Base-by-base conservation (phyloP, 73 alveolate species). In the Paraurostyla sp. region DNA sequence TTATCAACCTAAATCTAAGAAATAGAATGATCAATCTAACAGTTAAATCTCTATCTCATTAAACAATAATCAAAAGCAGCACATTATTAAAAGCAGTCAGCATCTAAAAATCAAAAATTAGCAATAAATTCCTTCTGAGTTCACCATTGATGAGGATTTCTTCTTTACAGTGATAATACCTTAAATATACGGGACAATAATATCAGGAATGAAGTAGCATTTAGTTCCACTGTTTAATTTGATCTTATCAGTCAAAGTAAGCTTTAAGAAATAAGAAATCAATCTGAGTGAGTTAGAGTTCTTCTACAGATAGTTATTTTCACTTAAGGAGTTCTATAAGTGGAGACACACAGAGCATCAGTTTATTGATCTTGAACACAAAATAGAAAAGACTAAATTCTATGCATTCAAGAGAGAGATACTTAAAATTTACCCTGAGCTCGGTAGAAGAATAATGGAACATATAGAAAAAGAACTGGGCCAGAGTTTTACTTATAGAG, bases 91-190 rank as follows among this genome's bases (percentile, higher is more conserved):
- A n/a, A n/a, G n/a, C n/a, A n/a, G n/a, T n/a, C n/a, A n/a, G n/a
- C n/a, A n/a, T n/a, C n/a, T n/a, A n/a, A n/a, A n/a, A n/a, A n/a
- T n/a, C n/a, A n/a, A n/a, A n/a, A n/a, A n/a, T n/a, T n/a, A n/a
- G n/a, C n/a, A n/a, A n/a, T n/a, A n/a, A n/a, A n/a, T n/a, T n/a
- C n/a, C n/a, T n/a, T n/a, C n/a, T n/a, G 85, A 88, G 48, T 76
- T 76, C 35, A 76, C 90, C 13, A 88, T 76, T 46, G 94, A 88
- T 42, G 94, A 76, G 41, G 89, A 73, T 7, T 87, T 87, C 84
- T 87, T 87, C 85, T 82, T 57, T 30, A 54, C 41, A 0, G 75
- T 42, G 22, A 40, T 87, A 13, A 36, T 87, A 0, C 93, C 93
- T n/a, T 23, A 58, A 3, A 33, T 76, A 27, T 51, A 88, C 80